A percentile compares a stretch with the other conserved stretches of the same genome.
These are phyloP conservation scores for Sisymbrium altissimum DNA, from an alignment of 345 rosid species.

Conservation along the genomic window DNA sequence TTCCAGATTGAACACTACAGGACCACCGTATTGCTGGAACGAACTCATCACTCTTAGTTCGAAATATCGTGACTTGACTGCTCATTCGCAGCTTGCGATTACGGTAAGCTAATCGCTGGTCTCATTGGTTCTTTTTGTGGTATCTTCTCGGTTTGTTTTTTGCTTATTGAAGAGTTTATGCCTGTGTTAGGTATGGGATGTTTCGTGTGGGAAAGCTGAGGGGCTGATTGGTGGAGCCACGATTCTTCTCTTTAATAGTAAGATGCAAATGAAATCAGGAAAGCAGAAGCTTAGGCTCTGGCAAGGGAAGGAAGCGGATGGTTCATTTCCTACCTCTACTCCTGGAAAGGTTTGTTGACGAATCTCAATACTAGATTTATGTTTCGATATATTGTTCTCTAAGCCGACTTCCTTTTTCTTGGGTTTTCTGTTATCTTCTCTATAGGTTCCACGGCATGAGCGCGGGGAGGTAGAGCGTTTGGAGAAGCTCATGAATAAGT, in stretches of 20 bases:
- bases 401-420: background rate
- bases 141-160: background rate
- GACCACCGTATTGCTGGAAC: constrained; percentile 83
- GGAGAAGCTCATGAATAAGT: constrained; percentile 89
- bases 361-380: background rate
- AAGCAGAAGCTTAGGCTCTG: constrained; percentile 95
- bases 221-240: constrained; percentile 95
- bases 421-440: background rate
- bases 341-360: constrained; percentile 83
- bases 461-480: constrained; percentile 92
- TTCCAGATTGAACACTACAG: constrained; percentile 77
- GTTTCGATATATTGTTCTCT: background rate
- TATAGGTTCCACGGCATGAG: constrained; percentile 84
- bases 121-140: constrained; percentile 16
- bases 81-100: constrained; percentile 82
- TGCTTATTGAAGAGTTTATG: background rate
- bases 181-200: constrained; percentile 78
- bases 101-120: constrained; percentile 46
- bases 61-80: constrained; percentile 87
- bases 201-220: constrained; percentile 76
- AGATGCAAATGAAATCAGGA: constrained; percentile 89
- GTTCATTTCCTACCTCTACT: constrained; percentile 76
- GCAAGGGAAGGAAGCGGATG: constrained; percentile 89
- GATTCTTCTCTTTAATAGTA: constrained; percentile 79
- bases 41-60: constrained; percentile 78